Percentiles rank a stretch among this genome's conserved stretches.
Conservation (phyloP, 352 stramenopile genomes). For the Pythium apleroticum region DNA sequence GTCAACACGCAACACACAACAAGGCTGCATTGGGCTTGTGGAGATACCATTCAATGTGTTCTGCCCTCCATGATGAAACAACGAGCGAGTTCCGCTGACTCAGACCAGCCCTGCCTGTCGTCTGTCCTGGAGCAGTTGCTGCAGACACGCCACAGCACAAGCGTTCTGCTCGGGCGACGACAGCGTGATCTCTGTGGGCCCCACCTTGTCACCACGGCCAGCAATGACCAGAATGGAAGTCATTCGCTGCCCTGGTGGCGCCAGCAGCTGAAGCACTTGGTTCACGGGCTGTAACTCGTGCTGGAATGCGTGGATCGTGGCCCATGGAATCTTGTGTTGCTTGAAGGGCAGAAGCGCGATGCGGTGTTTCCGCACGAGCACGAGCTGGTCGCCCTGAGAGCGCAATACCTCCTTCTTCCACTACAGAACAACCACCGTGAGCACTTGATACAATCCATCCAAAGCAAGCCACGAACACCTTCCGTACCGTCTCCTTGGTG, state of each 20-base stretch:
- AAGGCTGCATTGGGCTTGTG: no score
- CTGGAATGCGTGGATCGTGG: slow-evolving; percentile 35
- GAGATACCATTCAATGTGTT: not conserved
- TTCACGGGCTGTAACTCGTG: slow-evolving; percentile 32
- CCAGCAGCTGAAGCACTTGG: slow-evolving; percentile 27
- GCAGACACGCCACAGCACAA: slow-evolving; percentile 27
- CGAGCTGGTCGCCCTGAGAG: slow-evolving; percentile 29
- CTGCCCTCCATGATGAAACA: not conserved
- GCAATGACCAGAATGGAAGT: slow-evolving; percentile 45
- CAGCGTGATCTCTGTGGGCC: slow-evolving; percentile 35
- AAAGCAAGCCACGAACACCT: not conserved
- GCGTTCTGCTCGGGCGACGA: slow-evolving; percentile 29
- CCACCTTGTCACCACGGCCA: slow-evolving; percentile 29
- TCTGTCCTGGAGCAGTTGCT: slow-evolving; percentile 31
- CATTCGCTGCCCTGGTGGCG: slow-evolving; percentile 25
- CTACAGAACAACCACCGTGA: slow-evolving; percentile 10
- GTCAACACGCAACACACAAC: no score
- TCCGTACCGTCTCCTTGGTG: slow-evolving; percentile 16
- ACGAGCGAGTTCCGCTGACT: not conserved
- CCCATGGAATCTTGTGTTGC: slow-evolving; percentile 34
- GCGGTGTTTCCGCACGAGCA: slow-evolving; percentile 37
- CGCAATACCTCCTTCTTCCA: slow-evolving; percentile 41
- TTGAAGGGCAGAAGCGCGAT: slow-evolving; percentile 33
- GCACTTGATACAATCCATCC: not conserved
- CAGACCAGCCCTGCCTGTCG: slow-evolving; percentile 1